phyloP scores from a whole-genome alignment of 1,284 basidiomycete species.

The Schizophyllum amplum region DNA sequence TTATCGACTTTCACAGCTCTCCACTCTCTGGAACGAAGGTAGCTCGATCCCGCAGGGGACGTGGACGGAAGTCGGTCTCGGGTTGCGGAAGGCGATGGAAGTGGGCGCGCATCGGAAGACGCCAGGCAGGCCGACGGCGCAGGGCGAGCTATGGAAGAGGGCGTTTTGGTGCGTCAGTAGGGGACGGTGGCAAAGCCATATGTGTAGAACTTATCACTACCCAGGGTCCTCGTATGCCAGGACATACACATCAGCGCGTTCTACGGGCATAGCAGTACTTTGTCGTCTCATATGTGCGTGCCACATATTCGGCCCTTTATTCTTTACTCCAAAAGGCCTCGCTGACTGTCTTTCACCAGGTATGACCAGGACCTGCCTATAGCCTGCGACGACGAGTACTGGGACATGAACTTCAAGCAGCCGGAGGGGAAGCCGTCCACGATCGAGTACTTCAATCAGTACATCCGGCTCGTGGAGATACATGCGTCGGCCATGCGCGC shows the following conservation, averaged over 20 bases:
- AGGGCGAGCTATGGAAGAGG: constrained; percentile 47
- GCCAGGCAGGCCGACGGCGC: constrained; percentile 12
- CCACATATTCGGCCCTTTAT: constrained; percentile 30
- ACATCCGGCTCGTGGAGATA: constrained; percentile 33
- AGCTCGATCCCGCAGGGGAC: constrained; percentile 43
- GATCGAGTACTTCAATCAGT: constrained; percentile 29
- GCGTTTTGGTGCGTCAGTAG: constrained; percentile 51
- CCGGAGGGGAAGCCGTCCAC: constrained; percentile 23
- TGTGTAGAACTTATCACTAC: too few relatives aligned
- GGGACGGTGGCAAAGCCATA: too few relatives aligned
- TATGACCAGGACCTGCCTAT: constrained; percentile 40
- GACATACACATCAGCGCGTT: constrained; percentile 28
- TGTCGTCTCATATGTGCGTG: constrained; percentile 33
- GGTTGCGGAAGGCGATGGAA: constrained; percentile 37
- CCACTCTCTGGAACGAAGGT: constrained; percentile 31
- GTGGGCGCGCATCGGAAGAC: constrained; percentile 20
- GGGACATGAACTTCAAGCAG: constrained; percentile 24
- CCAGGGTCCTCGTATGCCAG: constrained; percentile 20
- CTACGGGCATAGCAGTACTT: constrained; percentile 18
- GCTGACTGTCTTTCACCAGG: constrained; percentile 11
- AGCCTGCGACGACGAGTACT: constrained; percentile 45
- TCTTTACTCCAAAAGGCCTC: not conserved
- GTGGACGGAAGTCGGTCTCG: constrained; percentile 45
- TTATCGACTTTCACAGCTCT: constrained; percentile 17
- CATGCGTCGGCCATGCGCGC: constrained; percentile 34